Conservation (phyloP, 1,284 basidiomycete species). For the Melampsora larici-populina region DNA sequence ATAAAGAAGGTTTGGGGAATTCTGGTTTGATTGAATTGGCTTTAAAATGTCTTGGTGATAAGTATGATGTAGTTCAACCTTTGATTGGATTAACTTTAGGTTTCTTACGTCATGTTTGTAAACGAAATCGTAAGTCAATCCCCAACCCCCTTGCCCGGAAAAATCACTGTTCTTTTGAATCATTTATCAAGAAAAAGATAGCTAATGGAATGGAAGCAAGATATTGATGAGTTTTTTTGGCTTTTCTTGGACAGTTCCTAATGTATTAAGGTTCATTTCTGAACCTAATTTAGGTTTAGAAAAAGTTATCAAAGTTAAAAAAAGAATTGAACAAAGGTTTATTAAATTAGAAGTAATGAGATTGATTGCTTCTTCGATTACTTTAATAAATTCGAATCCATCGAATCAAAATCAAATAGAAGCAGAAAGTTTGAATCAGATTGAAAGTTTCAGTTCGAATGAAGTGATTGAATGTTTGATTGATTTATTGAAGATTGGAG, state of each 20-base stretch:
- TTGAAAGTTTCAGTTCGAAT: conserved; percentile 3
- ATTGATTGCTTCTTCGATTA: conserved; percentile 7
- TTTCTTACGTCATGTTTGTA: conserved; percentile 40
- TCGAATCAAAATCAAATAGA: no score
- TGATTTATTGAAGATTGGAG: conserved; percentile 15
- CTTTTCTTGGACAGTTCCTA: background rate
- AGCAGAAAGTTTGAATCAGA: no score
- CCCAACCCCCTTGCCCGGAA: no score
- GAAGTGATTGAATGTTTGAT: conserved; percentile 8
- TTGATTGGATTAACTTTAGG: conserved; percentile 19
- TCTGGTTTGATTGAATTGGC: conserved; percentile 22
- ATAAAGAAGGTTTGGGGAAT: conserved; percentile 19
- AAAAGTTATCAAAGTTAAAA: conserved; percentile 9
- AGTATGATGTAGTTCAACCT: conserved; percentile 38
- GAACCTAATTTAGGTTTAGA: background rate
- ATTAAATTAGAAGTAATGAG: conserved; percentile 25
- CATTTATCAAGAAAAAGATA: no score
- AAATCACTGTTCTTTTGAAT: no score
- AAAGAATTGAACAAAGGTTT: conserved; percentile 13
- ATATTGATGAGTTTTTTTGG: no score
- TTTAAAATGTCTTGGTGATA: conserved; percentile 10
- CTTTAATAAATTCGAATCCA: background rate
- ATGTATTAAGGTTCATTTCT: background rate
- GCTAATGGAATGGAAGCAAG: no score
- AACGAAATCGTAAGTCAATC: conserved; percentile 10